Base-by-base conservation (phyloP, 805 yeast genomes). In the Wickerhamomyces bovis region DNA sequence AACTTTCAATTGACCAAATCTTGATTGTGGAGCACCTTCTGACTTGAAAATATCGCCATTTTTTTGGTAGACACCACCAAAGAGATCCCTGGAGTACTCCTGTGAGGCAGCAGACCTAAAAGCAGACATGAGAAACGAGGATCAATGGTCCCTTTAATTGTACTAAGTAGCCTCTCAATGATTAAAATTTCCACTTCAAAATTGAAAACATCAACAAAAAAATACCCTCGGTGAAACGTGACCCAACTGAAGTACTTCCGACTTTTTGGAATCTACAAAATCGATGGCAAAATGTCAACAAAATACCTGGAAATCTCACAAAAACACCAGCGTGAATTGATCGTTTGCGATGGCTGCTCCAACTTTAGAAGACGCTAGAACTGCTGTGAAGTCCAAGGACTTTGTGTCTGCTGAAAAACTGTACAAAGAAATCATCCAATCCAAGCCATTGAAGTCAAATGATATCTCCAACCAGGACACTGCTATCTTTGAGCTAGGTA, bases 401-500 rank as follows among this genome's bases (percentile, higher is more conserved):
- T 71, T 67, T 46, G 67, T 64, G 1, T 66, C 66, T 21, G 95
- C 95, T 1, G 95, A 85, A 62, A 53, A 65, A 30, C 65, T 76
- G 28, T 89, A 83, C 64, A 62, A 70, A 46, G 70, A 71, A 45
- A 67, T 85, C 21, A 69, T 87, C 49, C 54, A 60, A 18, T 56
- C 62, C 13, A 56, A 53, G 39, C 61, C 63, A 31, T 13, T 49
- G 4, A 51, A 53, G 43, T 44, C 50, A 12, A 55, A 55, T 44
- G 61, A 60, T 45, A 54, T 57, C 44, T 51, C 58, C 10, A 48
- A 51, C 25, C 62, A 57, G 39, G 64, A 60, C 41, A 57, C 56
- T 11, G 64, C 64, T 12, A 80, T 92, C 41, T 62, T 80, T 43
- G 94, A 85, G 58, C 73, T 92, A 55, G 97, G 96, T 31, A 72